Conservation (phyloP, 176 grass and related monocot species). For the Leersia perrieri region DNA sequence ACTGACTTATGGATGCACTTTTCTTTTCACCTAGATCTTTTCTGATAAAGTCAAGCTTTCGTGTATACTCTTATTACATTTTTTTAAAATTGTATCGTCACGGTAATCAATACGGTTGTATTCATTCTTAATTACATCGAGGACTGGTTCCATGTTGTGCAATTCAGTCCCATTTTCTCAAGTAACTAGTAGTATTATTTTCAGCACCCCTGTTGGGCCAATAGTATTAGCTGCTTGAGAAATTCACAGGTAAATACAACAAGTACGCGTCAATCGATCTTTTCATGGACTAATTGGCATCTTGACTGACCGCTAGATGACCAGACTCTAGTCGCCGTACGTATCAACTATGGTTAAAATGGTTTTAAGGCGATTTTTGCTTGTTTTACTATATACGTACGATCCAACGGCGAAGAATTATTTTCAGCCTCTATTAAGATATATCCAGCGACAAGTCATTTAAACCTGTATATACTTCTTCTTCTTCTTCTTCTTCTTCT, state of each 20-base stretch:
- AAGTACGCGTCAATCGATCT: not conserved
- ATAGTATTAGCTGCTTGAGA: not conserved
- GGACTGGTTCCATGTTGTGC: conserved; percentile 5
- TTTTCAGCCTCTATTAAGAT: too few relatives aligned
- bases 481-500: too few relatives aligned
- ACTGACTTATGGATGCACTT: not conserved
- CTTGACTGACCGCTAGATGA: conserved; percentile 4
- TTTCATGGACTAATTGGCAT: not conserved
- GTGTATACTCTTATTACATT: not conserved
- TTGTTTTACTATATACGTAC: too few relatives aligned
- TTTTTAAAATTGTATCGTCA: too few relatives aligned
- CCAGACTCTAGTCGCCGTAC: not conserved
- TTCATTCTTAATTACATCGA: not conserved
- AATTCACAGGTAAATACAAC: not conserved
- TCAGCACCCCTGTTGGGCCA: not conserved
- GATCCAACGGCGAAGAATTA: too few relatives aligned
- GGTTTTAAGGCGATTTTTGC: too few relatives aligned
- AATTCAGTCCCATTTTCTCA: not conserved
- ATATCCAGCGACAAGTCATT: too few relatives aligned
- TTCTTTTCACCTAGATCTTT: not conserved
- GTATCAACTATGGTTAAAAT: not conserved
- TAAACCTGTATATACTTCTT: too few relatives aligned
- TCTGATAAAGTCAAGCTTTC: not conserved
- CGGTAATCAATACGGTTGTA: not conserved
- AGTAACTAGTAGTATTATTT: not conserved